Base-by-base conservation (phyloP, 768 basidiomycete species). In the Tylopilus intermedius region DNA sequence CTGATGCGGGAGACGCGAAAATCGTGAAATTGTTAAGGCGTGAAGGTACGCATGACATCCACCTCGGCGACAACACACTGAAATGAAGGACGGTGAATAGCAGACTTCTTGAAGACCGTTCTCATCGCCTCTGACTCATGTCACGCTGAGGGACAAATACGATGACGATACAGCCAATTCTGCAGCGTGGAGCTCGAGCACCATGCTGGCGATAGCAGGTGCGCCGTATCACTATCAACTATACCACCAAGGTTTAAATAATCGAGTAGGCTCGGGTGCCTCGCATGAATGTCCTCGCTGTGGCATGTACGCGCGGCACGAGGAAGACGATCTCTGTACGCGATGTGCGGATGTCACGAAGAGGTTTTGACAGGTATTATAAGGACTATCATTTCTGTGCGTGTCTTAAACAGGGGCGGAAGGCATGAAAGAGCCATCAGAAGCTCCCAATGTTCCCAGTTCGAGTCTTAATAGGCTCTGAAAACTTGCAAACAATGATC, bases 121-220 rank as follows among this genome's bases (percentile, higher is more conserved):
- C 91, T 91, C 69, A 88, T 90, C 49, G 86, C 90, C 2, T 94
- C 92, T 1, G 77, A 88, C n/a, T n/a, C n/a, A n/a, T 49, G 87
- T 79, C 11, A 71, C 68, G 6, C 52, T 91, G 8, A 69, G 67
- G 0, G 18, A 18, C 18, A 18, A 18, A 18, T 18, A 18, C 18
- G 76, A 70, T 2, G 75, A 75, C 9, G 55, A 74, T n/a, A 71
- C 72, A 2, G 67, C 72, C 2, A 50, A 58, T 5, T 70, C 77
- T 11, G 70, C 75, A 2, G 62, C 61, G 24, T 89, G 83, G 87
- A 38, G 71, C 5, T 81, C 81, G 62, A 66, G 62, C 18, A 2
- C 24, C 24, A 5, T 24, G 24, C 3, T 3, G 24, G 24, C 24
- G 5, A 5, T 3, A 3, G 5, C 75, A 58, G 78, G 84, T 82